Conservation (phyloP, 2,329 filamentous ascomycete genomes). For the Venturia effusa region DNA sequence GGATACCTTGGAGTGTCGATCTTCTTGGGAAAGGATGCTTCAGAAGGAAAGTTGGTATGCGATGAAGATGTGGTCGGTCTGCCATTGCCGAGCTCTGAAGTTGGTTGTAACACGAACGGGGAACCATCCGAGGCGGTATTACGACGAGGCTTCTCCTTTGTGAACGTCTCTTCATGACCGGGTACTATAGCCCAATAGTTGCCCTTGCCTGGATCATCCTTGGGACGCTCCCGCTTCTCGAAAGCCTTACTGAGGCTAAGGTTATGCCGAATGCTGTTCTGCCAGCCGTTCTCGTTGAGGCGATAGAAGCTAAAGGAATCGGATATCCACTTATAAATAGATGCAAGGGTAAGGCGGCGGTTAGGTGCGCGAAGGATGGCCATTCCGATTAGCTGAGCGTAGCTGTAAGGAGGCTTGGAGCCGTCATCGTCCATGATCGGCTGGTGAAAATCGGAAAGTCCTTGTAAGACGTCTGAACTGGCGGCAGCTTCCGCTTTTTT, state of each 20-base stretch:
- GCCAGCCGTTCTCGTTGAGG: slow-evolving; percentile 80
- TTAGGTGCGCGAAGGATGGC: slow-evolving; percentile 80
- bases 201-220: slow-evolving; percentile 94
- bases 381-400: slow-evolving; percentile 93
- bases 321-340: slow-evolving; percentile 99
- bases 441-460: slow-evolving; percentile 60
- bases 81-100: slow-evolving; percentile 18
- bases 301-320: slow-evolving; percentile 85
- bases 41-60: slow-evolving; percentile 23
- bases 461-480: neutral
- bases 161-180: slow-evolving; percentile 81
- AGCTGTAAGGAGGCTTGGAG: slow-evolving; percentile 81
- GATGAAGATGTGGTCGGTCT: slow-evolving; percentile 22
- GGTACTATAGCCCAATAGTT: slow-evolving; percentile 92
- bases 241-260: slow-evolving; percentile 95
- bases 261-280: slow-evolving; percentile 98
- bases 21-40: slow-evolving; percentile 25
- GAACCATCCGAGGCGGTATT: slow-evolving; percentile 37
- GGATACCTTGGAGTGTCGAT: slow-evolving; percentile 41
- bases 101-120: slow-evolving; percentile 20
- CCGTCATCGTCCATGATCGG: slow-evolving; percentile 75
- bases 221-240: slow-evolving; percentile 87
- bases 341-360: slow-evolving; percentile 74
- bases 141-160: slow-evolving; percentile 71
- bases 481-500: neutral